phyloP scores from a whole-genome alignment of 768 basidiomycete species.

The Trichaptum fuscoviolaceum region DNA sequence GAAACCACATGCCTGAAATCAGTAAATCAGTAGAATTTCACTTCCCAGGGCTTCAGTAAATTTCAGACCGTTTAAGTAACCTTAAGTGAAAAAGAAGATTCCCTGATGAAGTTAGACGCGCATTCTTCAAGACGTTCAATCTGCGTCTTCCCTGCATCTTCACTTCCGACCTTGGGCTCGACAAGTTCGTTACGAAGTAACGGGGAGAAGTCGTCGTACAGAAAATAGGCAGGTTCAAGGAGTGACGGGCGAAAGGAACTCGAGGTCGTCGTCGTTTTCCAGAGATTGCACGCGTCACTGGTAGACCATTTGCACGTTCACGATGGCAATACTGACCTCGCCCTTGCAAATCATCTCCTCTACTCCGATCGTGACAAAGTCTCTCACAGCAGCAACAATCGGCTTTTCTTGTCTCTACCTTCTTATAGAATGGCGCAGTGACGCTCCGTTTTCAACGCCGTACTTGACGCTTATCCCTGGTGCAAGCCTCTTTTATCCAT shows the following conservation, averaged over 20 bases:
- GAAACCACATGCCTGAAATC: too few relatives aligned
- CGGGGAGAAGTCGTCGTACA: not conserved
- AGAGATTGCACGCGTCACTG: not conserved
- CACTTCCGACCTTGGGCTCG: not conserved
- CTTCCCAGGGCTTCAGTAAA: too few relatives aligned
- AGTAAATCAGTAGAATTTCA: too few relatives aligned
- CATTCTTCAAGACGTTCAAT: not conserved
- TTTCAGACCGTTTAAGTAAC: too few relatives aligned
- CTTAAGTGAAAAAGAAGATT: too few relatives aligned
- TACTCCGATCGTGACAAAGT: conserved; percentile 75
- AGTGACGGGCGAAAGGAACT: not conserved
- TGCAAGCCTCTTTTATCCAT: conserved; percentile 76
- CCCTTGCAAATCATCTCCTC: conserved; percentile 64
- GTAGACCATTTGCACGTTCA: conserved; percentile 10
- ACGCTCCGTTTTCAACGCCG: conserved; percentile 35
- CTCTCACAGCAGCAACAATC: conserved; percentile 59
- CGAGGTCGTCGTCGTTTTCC: not conserved
- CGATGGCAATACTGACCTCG: conserved; percentile 74
- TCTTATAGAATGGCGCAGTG: conserved; percentile 56
- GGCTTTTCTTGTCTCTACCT: conserved; percentile 53
- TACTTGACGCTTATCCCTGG: conserved; percentile 84
- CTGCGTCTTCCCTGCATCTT: not conserved
- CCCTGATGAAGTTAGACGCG: not conserved
- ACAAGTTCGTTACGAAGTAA: not conserved
- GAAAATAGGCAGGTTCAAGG: not conserved